A percentile compares a stretch with the other conserved stretches of the same genome.
Evolutionary conservation across 192 early-diverging fungal species (phyloP).

Genomic region (Entomortierella parvispora): DNA sequence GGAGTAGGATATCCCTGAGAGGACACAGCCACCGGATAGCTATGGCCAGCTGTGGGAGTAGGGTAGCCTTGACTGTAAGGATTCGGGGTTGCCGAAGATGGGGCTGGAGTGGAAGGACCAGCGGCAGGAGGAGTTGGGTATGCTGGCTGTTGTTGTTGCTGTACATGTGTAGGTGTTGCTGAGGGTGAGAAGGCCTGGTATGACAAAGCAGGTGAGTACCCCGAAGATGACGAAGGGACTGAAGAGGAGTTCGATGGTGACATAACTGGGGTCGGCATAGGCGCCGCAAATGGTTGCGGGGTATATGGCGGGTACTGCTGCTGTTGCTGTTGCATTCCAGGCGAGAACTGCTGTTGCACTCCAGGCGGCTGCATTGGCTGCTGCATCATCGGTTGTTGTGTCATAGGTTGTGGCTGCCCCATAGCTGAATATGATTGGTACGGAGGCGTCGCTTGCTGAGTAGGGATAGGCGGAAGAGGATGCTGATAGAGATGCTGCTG

Average conservation of each 20-base stretch:
- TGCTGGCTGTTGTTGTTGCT: background rate
- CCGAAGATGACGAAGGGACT: background rate
- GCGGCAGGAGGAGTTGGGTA: too few species aligned
- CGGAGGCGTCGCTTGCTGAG: background rate
- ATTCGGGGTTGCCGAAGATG: conserved; percentile 11
- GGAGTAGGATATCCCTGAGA: conserved; percentile 33
- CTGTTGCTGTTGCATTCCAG: conserved; percentile 6
- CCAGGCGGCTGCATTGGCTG: background rate
- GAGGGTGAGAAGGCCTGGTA: conserved; percentile 11
- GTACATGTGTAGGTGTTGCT: conserved; percentile 15
- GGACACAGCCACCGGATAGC: conserved; percentile 22
- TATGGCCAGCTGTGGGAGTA: conserved; percentile 19
- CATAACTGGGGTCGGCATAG: background rate
- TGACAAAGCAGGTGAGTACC: conserved; percentile 5
- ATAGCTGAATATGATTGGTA: background rate
- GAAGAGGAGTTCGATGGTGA: background rate
- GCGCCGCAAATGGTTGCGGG: background rate
- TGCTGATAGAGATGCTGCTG: conserved; percentile 5
- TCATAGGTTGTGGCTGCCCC: background rate
- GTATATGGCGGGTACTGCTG: background rate
- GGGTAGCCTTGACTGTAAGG: conserved; percentile 47
- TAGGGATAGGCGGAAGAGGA: background rate
- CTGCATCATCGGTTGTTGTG: background rate
- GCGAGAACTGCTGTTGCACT: background rate
- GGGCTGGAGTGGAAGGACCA: background rate